phyloP scores from a whole-genome alignment of 179 eudicot genomes.

The Gypsophila paniculata region DNA sequence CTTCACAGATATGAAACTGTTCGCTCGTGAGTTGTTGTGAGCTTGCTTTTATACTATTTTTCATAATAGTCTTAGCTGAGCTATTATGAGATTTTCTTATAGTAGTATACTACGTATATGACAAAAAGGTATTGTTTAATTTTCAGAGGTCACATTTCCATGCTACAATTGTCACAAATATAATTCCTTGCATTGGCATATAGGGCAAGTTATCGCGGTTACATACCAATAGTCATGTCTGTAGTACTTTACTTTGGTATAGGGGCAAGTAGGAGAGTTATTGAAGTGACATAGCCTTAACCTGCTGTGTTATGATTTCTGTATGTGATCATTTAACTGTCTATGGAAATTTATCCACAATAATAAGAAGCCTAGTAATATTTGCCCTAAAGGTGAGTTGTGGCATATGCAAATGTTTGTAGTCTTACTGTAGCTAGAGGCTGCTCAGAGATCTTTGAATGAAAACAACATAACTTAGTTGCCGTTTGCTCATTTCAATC shows the following conservation, averaged over 20 bases:
- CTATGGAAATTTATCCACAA: background rate
- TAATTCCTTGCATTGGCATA: background rate
- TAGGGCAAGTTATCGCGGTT: background rate
- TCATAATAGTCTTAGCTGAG: background rate
- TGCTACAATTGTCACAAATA: background rate
- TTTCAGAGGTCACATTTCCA: constrained; percentile 2
- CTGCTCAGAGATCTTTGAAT: background rate
- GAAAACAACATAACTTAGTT: background rate
- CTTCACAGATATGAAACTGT: constrained; percentile 93
- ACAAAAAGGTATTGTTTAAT: background rate
- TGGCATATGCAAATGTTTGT: background rate
- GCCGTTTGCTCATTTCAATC: background rate
- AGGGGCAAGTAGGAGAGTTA: constrained; percentile 9
- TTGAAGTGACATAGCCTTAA: constrained; percentile 1
- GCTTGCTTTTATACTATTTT: background rate
- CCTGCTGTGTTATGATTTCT: constrained; percentile 2
- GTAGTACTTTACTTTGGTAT: background rate
- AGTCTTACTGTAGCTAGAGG: constrained; percentile 1
- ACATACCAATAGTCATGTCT: background rate
- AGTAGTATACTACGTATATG: background rate
- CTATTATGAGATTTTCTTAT: background rate
- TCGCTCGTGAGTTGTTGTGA: constrained; percentile 60
- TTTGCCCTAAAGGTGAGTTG: background rate
- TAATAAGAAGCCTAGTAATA: constrained; percentile 6
- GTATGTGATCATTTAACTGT: background rate